Conservation (phyloP, 306 rosid genomes). For the Canavalia ensiformis region DNA sequence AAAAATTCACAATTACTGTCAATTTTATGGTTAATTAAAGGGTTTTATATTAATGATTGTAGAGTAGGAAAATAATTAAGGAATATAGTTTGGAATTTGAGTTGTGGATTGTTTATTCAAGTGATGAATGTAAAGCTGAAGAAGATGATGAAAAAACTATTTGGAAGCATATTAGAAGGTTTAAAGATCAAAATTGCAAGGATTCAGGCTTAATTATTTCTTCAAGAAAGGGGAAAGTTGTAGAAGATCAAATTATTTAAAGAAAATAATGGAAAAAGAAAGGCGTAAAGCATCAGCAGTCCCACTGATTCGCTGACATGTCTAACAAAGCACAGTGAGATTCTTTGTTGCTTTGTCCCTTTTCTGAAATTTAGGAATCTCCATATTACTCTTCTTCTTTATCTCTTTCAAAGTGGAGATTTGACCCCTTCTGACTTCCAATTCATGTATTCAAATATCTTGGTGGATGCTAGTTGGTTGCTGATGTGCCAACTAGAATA, state of each 20-base stretch:
- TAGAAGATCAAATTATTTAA: slow-evolving; percentile 50
- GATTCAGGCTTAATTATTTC: slow-evolving; percentile 48
- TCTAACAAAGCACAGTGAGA: slow-evolving; percentile 51
- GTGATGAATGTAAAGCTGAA: slow-evolving; percentile 47
- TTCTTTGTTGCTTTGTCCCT: slow-evolving; percentile 55
- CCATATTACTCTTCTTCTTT: slow-evolving; percentile 46
- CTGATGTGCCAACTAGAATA: slow-evolving; percentile 46
- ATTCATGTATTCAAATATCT: slow-evolving; percentile 42
- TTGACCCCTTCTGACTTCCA: slow-evolving; percentile 48
- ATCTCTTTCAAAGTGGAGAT: slow-evolving; percentile 61
- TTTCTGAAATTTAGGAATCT: slow-evolving; percentile 62
- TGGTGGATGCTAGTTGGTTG: slow-evolving; percentile 52
- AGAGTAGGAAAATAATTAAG: slow-evolving; percentile 14
- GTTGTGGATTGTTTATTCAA: slow-evolving; percentile 43
- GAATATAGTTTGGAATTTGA: slow-evolving; percentile 22
- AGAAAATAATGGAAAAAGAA: slow-evolving; percentile 44
- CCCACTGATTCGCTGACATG: slow-evolving; percentile 55
- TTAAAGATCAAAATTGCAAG: slow-evolving; percentile 40
- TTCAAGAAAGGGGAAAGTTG: slow-evolving; percentile 52
- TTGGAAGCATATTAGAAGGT: slow-evolving; percentile 48
- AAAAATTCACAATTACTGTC: neutral
- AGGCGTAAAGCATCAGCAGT: slow-evolving; percentile 55
- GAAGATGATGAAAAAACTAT: slow-evolving; percentile 34
- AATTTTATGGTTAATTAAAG: slow-evolving; percentile 15
- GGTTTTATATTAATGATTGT: slow-evolving; percentile 20